phyloP scores from a whole-genome alignment of 495 filamentous ascomycete species.

The Aspergillus leporis region DNA sequence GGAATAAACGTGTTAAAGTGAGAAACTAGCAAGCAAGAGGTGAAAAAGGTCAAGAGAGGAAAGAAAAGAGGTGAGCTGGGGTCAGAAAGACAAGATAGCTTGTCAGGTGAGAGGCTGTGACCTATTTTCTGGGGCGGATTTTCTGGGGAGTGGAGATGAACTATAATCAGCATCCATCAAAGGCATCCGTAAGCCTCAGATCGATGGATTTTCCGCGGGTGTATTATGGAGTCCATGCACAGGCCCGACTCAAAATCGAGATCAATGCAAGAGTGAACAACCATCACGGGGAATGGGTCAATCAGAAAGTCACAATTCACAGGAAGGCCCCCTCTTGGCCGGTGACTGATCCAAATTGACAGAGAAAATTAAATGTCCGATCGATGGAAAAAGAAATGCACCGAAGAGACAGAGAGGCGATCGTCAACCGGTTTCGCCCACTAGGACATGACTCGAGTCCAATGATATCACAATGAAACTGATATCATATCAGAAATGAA shows the following conservation, averaged over 20 bases:
- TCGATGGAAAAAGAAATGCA: not conserved
- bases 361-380: not conserved
- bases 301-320: not conserved
- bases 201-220: not conserved
- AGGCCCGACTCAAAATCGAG: not conserved
- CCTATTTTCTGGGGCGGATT: conserved; percentile 4
- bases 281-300: not conserved
- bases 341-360: conserved; percentile 3
- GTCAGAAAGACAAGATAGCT: not conserved
- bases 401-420: not conserved
- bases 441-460: not conserved
- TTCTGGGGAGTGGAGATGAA: conserved; percentile 1
- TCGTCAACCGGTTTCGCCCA: not conserved
- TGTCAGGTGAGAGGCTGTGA: conserved; percentile 6
- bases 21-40: not conserved
- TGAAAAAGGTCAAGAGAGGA: not conserved
- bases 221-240: conserved; percentile 1
- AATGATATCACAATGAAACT: not conserved
- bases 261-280: not conserved
- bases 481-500: not conserved
- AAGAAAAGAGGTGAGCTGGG: not conserved
- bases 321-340: not conserved
- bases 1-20: not conserved
- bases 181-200: not conserved
- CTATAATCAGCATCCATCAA: not conserved